phyloP scores from a whole-genome alignment of 2,329 filamentous ascomycete species.

The Sporothrix variecibatus region DNA sequence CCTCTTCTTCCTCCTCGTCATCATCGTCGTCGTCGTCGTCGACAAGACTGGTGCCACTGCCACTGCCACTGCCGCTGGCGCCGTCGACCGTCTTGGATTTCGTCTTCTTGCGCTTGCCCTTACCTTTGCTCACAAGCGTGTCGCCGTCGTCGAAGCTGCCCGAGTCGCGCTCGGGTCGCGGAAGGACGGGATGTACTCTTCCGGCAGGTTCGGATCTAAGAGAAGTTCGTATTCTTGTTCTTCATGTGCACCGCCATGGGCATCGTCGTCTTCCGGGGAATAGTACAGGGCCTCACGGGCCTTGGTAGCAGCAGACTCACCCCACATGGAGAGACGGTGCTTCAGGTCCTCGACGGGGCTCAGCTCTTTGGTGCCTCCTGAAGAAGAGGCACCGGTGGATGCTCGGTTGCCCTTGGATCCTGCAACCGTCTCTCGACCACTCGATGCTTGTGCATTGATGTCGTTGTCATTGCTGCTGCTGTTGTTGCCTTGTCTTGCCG shows the following conservation, averaged over 20 bases:
- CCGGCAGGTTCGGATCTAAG: slow-evolving; percentile 55
- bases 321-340: slow-evolving; percentile 46
- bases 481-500: not conserved
- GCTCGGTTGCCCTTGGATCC: slow-evolving; percentile 4
- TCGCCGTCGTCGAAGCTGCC: slow-evolving; percentile 32
- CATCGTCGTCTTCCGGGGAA: slow-evolving; percentile 41
- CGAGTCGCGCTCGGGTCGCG: slow-evolving; percentile 30
- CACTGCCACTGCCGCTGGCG: not conserved
- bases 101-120: not conserved
- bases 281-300: slow-evolving; percentile 34
- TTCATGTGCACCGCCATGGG: slow-evolving; percentile 43
- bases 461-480: slow-evolving; percentile 32
- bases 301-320: slow-evolving; percentile 40
- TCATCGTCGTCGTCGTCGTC: slow-evolving; percentile 31
- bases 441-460: slow-evolving; percentile 34
- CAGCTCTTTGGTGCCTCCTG: slow-evolving; percentile 12
- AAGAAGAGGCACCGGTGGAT: not conserved
- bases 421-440: slow-evolving; percentile 36
- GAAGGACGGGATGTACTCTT: slow-evolving; percentile 43
- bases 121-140: slow-evolving; percentile 20
- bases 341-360: slow-evolving; percentile 40
- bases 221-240: slow-evolving; percentile 58
- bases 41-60: not conserved
- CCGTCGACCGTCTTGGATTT: not conserved
- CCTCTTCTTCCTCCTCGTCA: slow-evolving; percentile 47